Base-by-base conservation (phyloP, 805 yeast species). In the Candida endomychidarum region DNA sequence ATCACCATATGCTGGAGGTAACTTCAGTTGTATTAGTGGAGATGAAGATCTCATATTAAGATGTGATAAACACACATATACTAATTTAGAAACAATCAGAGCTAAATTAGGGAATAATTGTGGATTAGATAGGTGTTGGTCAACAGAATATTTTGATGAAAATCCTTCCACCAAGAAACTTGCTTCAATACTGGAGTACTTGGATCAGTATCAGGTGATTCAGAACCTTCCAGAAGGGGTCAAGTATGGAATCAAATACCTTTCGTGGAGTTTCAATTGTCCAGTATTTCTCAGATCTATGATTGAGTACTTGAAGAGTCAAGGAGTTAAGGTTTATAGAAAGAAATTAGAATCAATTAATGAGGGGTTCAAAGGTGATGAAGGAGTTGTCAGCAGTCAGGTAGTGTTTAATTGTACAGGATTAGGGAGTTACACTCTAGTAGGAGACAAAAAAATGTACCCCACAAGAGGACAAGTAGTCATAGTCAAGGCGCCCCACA, bases 401-500 rank as follows among this genome's bases (percentile, higher is more conserved):
- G n/a, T n/a, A n/a, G 82, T 84, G 5, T 81, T 85, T 71, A 86
- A 86, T 52, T 85, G 95, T 58, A 72, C 89, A 0, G 95, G 95
- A 8, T 65, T 83, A 15, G 86, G 89, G 8, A 85, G 93, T 2
- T 67, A 65, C 34, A 54, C 58, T 2, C 61, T 86, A 5, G 86
- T 83, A 12, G 61, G 65, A 12, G 95, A 86, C 53, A 45, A 63
- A 6, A 61, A 63, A 1, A 75, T 82, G 18, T 83, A 80, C 49
- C 91, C 95, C 5, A 78, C 86, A 0, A 67, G 95, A 43, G 95
- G 96, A 5, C 95, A 86, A 54, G 88, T 86, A 17, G 82, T 84
- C 14, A 81, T 84, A 8, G 71, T 85, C 16, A 74, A 70, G 44
- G 87, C 88, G 0, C 88, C 89, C 3, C 85, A 82, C 50, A 67